phyloP scores from a whole-genome alignment of 75 land plant genomes.

The Adiantum capillusveneris region DNA sequence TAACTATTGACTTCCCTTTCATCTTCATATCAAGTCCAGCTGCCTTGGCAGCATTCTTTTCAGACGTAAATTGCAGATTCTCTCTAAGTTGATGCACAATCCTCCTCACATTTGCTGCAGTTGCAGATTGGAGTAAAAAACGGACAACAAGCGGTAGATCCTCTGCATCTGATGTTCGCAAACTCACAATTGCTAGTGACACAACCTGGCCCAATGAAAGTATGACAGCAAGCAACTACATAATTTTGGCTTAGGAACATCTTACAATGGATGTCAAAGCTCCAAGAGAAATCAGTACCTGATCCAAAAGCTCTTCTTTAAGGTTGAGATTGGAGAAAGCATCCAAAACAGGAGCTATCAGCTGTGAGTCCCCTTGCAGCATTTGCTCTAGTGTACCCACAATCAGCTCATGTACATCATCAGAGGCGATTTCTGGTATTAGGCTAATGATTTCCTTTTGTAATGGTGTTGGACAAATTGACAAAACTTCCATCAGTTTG shows the following conservation, averaged over 20 bases:
- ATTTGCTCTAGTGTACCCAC: constrained; percentile 55
- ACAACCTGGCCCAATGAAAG: constrained; percentile 42
- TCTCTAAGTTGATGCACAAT: constrained; percentile 74
- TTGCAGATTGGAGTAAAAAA: constrained; percentile 70
- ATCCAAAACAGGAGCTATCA: constrained; percentile 73
- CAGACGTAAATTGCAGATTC: constrained; percentile 47
- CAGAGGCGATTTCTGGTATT: constrained; percentile 76
- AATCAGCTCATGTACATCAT: constrained; percentile 45
- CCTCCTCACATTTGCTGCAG: constrained; percentile 42
- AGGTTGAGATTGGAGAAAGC: constrained; percentile 69
- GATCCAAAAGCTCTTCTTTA: constrained; percentile 61
- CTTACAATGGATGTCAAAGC: background rate
- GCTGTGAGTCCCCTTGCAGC: constrained; percentile 69
- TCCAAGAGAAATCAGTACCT: constrained; percentile 46
- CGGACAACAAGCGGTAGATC: constrained; percentile 71
- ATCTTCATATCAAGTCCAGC: constrained; percentile 38
- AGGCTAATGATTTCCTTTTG: constrained; percentile 87
- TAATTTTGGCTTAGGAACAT: too few species aligned
- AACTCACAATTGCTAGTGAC: constrained; percentile 58
- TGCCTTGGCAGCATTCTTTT: constrained; percentile 16
- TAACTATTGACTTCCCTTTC: constrained; percentile 50
- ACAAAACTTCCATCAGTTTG: constrained; percentile 69
- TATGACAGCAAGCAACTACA: too few species aligned
- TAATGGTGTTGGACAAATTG: constrained; percentile 54
- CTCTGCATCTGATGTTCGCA: constrained; percentile 65